A percentile compares a stretch with the other conserved stretches of the same genome.
phyloP scores from a whole-genome alignment of 2,329 filamentous ascomycete genomes.

The Lasiodiplodia gonubiensis region DNA sequence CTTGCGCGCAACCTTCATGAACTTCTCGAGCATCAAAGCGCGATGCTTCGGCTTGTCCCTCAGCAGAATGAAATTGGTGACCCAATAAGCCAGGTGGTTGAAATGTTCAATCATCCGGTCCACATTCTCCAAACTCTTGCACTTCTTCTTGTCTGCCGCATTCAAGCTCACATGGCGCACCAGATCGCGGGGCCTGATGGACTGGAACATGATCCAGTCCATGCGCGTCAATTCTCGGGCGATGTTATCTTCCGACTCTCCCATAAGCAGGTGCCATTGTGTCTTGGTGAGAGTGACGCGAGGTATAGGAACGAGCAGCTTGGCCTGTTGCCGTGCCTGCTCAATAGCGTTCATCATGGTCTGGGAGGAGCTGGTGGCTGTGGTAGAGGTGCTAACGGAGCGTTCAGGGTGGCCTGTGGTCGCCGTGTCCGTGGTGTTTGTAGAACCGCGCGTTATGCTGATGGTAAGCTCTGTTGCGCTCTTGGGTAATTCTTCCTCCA shows the following conservation, averaged over 20 bases:
- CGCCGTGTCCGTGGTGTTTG: not conserved
- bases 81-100: conserved; percentile 63
- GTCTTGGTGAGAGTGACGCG: conserved; percentile 77
- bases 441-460: conserved; percentile 16
- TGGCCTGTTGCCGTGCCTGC: conserved; percentile 79
- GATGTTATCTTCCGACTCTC: conserved; percentile 80
- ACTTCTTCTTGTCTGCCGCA: conserved; percentile 72
- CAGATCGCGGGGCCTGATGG: conserved; percentile 89
- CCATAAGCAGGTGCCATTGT: conserved; percentile 91
- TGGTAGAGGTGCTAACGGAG: conserved; percentile 31
- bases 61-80: conserved; percentile 67
- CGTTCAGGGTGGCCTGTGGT: conserved; percentile 15
- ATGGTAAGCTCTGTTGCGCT: conserved; percentile 22
- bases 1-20: conserved; percentile 86
- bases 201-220: conserved; percentile 98
- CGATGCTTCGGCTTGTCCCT: conserved; percentile 96
- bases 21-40: conserved; percentile 89
- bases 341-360: conserved; percentile 71
- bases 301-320: conserved; percentile 71
- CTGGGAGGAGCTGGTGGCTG: conserved; percentile 45
- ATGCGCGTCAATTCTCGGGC: conserved; percentile 92
- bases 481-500: conserved; percentile 24
- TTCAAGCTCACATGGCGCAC: conserved; percentile 87
- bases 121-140: conserved; percentile 80
- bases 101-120: conserved; percentile 91